Evolutionary conservation across 2,329 filamentous ascomycete species (phyloP), one percentile per base, ranked within the genome.

Genomic region (Colletotrichum nymphaeae): DNA sequence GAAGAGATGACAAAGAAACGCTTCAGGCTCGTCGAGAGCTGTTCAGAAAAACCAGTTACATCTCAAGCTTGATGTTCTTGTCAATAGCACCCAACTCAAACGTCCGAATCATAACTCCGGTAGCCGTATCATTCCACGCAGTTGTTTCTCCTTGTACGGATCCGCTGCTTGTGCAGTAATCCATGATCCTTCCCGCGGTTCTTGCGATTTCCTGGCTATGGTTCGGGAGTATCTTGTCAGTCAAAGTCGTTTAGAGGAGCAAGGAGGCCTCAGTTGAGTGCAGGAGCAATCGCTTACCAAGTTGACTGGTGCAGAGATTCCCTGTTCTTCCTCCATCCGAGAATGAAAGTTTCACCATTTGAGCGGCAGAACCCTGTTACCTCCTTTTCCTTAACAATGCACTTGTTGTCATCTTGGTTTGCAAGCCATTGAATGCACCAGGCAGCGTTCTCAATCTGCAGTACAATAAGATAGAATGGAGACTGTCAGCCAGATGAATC

Each of bases 11-110:
- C 8, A 49, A n/a, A 22, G 8, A 19, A 49, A 22, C 8, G 19
- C 8, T n/a, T 49, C 4, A 19, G 42, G 42, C 42, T 49, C 7
- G 53, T 11, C 12, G 16, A 28, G 12, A 28, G 22, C 22, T 24
- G 53, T 26, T 12, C 9, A 4, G 22, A 16, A 56, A 3, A n/a
- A 2, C 53, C 53, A 24, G 80, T 53, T 77, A 77, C 2, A 68
- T 64, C 8, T 76, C 37, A 73, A 87, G 81, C 12, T 28, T 66
- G 4, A 70, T 22, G 14, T 58, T 53, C 5, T n/a, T 22, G 6
- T 63, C 59, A 9, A 57, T 49, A 16, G 16, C 35, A 37, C 4
- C 63, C 16, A 28, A 58, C 22, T 62, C 7, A 37, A 70, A 70
- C 19, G 55, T 53, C 26, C 67, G 62, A 26, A 70, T 70, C 67